Conservation (phyloP, 2,329 filamentous ascomycete species). For the Amylocarpus encephaloides region DNA sequence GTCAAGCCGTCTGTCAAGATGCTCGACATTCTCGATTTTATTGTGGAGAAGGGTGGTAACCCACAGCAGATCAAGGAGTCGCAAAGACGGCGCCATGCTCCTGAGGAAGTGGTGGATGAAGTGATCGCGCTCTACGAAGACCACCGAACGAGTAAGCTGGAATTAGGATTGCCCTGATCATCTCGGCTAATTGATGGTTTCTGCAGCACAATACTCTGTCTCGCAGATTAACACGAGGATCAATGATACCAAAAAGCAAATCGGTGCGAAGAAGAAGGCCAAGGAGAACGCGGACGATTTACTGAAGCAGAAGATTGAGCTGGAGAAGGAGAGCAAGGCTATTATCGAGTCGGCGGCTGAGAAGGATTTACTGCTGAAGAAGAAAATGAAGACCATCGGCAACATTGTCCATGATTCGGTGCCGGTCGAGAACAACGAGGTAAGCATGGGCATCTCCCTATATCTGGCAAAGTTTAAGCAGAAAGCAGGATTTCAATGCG, state of each 20-base stretch:
- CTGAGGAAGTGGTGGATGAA: constrained; percentile 82
- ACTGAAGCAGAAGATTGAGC: constrained; percentile 66
- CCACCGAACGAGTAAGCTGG: constrained; percentile 61
- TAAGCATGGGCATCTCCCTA: constrained; percentile 28
- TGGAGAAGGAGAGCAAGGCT: constrained; percentile 78
- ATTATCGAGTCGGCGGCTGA: constrained; percentile 66
- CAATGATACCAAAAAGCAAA: constrained; percentile 84
- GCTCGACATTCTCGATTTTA: constrained; percentile 74
- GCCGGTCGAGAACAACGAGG: constrained; percentile 75
- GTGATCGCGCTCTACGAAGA: constrained; percentile 83
- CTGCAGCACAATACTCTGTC: constrained; percentile 64
- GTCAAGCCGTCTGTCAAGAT: constrained; percentile 38
- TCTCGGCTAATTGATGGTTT: constrained; percentile 8
- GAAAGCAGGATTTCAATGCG: constrained; percentile 65
- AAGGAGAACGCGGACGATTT: constrained; percentile 84
- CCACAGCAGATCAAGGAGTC: constrained; percentile 88
- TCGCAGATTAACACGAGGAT: constrained; percentile 79
- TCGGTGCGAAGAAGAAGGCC: constrained; percentile 86
- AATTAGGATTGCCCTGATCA: background rate
- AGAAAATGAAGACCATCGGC: constrained; percentile 77
- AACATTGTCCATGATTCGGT: constrained; percentile 90
- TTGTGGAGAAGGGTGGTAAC: constrained; percentile 82
- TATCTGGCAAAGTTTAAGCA: background rate
- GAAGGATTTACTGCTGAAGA: constrained; percentile 68
- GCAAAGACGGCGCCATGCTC: constrained; percentile 74